phyloP scores from a whole-genome alignment of 495 filamentous ascomycete species.

The Tuber microsphaerosporum region DNA sequence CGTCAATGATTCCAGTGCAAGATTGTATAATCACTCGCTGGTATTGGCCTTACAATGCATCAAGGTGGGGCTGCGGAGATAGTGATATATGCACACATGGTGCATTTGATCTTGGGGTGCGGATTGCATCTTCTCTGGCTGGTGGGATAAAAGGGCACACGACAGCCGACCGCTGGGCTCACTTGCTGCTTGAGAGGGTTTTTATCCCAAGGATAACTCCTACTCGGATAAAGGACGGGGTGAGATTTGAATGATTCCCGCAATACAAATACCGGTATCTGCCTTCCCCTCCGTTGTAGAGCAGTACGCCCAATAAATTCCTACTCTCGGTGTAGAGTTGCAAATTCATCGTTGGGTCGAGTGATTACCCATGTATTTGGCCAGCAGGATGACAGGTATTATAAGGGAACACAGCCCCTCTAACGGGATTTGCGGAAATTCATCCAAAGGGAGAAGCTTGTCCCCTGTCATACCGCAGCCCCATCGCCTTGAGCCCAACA shows the following conservation, averaged over 20 bases:
- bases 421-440: background rate
- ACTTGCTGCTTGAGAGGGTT: background rate
- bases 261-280: background rate
- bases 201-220: background rate
- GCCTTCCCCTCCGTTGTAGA: background rate
- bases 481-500: background rate
- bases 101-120: conserved; percentile 1
- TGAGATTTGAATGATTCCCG: background rate
- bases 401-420: background rate
- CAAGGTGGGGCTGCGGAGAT: background rate
- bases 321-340: background rate
- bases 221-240: background rate
- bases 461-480: background rate
- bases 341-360: background rate
- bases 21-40: background rate
- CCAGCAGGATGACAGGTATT: background rate
- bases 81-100: background rate
- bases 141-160: background rate
- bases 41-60: background rate
- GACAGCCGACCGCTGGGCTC: background rate
- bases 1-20: background rate
- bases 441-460: background rate
- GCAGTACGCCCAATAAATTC: background rate
- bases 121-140: background rate
- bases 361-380: background rate